These are phyloP conservation scores for Nannochloropsis gaditana DNA, from an alignment of 108 stramenopile genomes.

Conservation along the genomic window DNA sequence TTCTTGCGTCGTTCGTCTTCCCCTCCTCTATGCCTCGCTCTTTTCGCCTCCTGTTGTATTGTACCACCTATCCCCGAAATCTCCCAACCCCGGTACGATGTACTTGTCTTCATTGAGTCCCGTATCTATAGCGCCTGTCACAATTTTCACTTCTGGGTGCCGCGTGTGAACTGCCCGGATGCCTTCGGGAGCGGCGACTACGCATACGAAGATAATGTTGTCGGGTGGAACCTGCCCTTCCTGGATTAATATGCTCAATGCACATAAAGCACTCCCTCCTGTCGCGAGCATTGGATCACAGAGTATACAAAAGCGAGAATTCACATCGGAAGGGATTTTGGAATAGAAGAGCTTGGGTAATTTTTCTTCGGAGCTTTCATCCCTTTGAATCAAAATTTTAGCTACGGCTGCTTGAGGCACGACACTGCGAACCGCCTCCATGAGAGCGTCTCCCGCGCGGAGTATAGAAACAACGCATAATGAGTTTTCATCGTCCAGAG, in stretches of 20 bases:
- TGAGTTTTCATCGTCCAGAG: slow-evolving; percentile 30
- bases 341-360: slow-evolving; percentile 73
- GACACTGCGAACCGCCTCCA: slow-evolving; percentile 72
- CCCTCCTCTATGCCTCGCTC: background rate
- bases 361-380: slow-evolving; percentile 76
- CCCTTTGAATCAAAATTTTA: slow-evolving; percentile 93
- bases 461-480: slow-evolving; percentile 82
- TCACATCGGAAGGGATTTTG: slow-evolving; percentile 77
- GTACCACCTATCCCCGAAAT: slow-evolving; percentile 89
- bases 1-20: background rate
- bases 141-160: slow-evolving; percentile 69
- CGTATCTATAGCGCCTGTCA: slow-evolving; percentile 81
- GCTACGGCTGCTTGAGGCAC: slow-evolving; percentile 70
- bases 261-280: slow-evolving; percentile 78
- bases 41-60: background rate
- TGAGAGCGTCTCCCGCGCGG: slow-evolving; percentile 79
- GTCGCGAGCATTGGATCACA: slow-evolving; percentile 99
- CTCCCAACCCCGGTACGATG: slow-evolving; percentile 95
- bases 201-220: slow-evolving; percentile 82
- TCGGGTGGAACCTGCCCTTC: slow-evolving; percentile 57
- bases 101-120: slow-evolving; percentile 83
- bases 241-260: slow-evolving; percentile 65
- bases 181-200: slow-evolving; percentile 94
- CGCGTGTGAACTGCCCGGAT: slow-evolving; percentile 55
- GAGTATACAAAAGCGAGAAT: slow-evolving; percentile 59